Evolutionary conservation across 768 basidiomycete genomes (phyloP).

Genomic region (Mycena venus): DNA sequence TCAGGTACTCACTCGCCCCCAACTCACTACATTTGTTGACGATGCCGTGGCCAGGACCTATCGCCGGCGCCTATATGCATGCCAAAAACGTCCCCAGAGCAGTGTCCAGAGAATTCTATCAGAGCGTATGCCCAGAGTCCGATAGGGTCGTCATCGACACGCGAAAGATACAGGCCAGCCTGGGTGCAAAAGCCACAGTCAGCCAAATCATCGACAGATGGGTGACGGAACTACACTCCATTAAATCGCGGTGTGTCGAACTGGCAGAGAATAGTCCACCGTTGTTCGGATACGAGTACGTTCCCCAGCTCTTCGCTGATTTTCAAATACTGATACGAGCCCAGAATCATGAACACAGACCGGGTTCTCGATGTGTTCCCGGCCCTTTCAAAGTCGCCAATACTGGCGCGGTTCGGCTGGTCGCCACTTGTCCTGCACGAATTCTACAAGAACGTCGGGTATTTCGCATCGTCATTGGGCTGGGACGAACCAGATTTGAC

Average conservation of each 20-base stretch:
- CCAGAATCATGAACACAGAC: slow-evolving; percentile 64
- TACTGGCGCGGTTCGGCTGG: slow-evolving; percentile 69
- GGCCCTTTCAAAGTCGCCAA: slow-evolving; percentile 59
- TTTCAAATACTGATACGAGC: too few species aligned
- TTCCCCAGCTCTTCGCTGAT: too few species aligned
- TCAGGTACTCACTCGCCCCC: slow-evolving; percentile 52
- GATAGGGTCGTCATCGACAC: slow-evolving; percentile 23
- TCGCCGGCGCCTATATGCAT: slow-evolving; percentile 31
- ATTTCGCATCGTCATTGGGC: slow-evolving; percentile 48
- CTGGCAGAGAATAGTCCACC: slow-evolving; percentile 7
- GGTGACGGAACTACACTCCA: slow-evolving; percentile 6
- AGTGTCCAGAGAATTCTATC: slow-evolving; percentile 60
- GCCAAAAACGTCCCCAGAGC: slow-evolving; percentile 56
- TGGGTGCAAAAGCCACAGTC: background rate
- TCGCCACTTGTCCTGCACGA: slow-evolving; percentile 68
- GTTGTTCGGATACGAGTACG: slow-evolving; percentile 21
- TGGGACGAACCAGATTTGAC: slow-evolving; percentile 19
- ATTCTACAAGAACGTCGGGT: slow-evolving; percentile 59
- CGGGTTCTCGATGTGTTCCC: slow-evolving; percentile 61
- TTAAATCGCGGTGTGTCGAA: slow-evolving; percentile 22
- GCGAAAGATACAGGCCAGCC: background rate
- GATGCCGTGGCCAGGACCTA: slow-evolving; percentile 39
- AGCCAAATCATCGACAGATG: slow-evolving; percentile 15
- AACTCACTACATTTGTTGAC: background rate
- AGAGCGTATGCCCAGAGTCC: slow-evolving; percentile 59